Percentiles rank a stretch among this genome's conserved stretches.
Conservation (phyloP, 2,329 filamentous ascomycete species). For the Helotiales sp. region DNA sequence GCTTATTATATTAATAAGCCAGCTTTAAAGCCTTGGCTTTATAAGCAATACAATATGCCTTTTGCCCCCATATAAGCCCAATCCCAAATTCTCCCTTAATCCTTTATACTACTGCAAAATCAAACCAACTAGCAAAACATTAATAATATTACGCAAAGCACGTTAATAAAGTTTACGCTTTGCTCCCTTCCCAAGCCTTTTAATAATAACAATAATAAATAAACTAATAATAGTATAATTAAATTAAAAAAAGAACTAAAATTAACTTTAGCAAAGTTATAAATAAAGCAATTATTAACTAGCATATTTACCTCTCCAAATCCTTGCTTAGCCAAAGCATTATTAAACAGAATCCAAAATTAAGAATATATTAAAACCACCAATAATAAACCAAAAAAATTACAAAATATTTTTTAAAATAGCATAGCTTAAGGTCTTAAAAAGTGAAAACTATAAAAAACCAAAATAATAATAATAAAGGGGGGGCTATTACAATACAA, state of each 20-base stretch:
- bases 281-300: constrained; percentile 18
- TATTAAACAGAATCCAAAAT: constrained; percentile 29
- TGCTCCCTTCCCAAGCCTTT: not conserved
- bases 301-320: constrained; percentile 20
- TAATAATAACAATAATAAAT: not conserved
- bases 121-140: not conserved
- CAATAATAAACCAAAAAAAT: constrained; percentile 10
- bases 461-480: constrained; percentile 13
- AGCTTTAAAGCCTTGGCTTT: constrained; percentile 23
- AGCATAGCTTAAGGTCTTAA: constrained; percentile 10
- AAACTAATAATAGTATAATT: not conserved
- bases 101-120: not conserved
- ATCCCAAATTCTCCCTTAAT: not conserved
- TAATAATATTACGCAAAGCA: not conserved
- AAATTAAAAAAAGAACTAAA: constrained; percentile 23
- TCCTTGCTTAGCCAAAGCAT: constrained; percentile 23
- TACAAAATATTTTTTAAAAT: constrained; percentile 8
- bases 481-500: constrained; percentile 15
- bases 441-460: constrained; percentile 27
- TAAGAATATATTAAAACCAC: constrained; percentile 28
- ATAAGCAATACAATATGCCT: constrained; percentile 22
- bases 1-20: constrained; percentile 22
- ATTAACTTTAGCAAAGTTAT: constrained; percentile 26
- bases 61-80: constrained; percentile 18
- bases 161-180: not conserved